These are phyloP conservation scores for Ehretia macrophylla DNA, from an alignment of 257 asterid species.

Conservation along the genomic window DNA sequence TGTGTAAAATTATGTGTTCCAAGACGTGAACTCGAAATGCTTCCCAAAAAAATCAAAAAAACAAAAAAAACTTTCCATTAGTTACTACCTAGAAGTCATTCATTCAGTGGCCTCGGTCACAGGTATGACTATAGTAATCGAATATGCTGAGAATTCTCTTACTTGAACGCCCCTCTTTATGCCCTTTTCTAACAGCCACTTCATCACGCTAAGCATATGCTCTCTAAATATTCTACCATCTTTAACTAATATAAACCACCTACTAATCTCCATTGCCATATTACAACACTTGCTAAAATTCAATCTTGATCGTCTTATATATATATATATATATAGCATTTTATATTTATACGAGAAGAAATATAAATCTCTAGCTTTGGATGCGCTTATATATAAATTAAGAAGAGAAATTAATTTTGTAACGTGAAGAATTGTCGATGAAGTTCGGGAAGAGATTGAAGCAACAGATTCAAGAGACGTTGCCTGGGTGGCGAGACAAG, in stretches of 20 bases:
- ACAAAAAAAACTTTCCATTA: too few relatives aligned
- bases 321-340: background rate
- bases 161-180: constrained; percentile 24
- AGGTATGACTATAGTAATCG: constrained; percentile 29
- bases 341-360: too few relatives aligned
- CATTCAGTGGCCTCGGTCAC: constrained; percentile 13
- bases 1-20: too few relatives aligned
- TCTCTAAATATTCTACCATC: constrained; percentile 56
- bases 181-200: constrained; percentile 35
- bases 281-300: too few relatives aligned
- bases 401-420: too few relatives aligned
- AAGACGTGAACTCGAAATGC: too few relatives aligned
- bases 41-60: too few relatives aligned
- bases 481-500: constrained; percentile 83
- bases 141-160: constrained; percentile 68
- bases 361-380: too few relatives aligned
- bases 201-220: constrained; percentile 93
- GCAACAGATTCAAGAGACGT: constrained; percentile 62
- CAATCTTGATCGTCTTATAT: too few relatives aligned
- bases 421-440: constrained; percentile 36
- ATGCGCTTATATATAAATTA: too few relatives aligned
- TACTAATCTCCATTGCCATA: background rate
- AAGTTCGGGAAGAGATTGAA: constrained; percentile 92
- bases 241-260: constrained; percentile 12
- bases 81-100: background rate